Percentiles rank a stretch among this genome's conserved stretches.
phyloP scores from a whole-genome alignment of 345 rosid genomes.

The Camelina neglecta region DNA sequence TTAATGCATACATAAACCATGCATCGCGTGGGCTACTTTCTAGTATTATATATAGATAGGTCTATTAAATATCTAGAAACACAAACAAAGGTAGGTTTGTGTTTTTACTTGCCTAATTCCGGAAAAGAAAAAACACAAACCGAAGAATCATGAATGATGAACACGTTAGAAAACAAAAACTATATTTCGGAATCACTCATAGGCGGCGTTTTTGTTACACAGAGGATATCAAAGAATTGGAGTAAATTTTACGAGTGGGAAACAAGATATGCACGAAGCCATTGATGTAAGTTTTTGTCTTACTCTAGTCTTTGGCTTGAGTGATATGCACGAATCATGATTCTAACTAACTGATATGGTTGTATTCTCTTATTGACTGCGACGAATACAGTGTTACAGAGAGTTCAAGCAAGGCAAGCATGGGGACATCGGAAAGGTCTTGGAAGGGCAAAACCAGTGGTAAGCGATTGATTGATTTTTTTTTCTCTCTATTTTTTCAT shows the following conservation, averaged over 20 bases:
- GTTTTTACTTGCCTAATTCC: too few relatives aligned
- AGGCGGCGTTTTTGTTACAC: conserved; percentile 24
- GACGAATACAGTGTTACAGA: conserved; percentile 57
- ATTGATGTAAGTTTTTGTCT: conserved; percentile 58
- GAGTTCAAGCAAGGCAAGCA: conserved; percentile 67
- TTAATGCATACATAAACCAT: too few relatives aligned
- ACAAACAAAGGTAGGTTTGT: too few relatives aligned
- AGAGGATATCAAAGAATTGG: conserved; percentile 83
- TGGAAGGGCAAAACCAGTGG: conserved; percentile 87
- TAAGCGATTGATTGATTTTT: conserved; percentile 28
- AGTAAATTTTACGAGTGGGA: conserved; percentile 75
- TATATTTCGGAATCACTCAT: background rate
- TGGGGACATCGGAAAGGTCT: conserved; percentile 65
- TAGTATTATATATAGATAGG: background rate
- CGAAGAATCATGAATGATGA: too few relatives aligned
- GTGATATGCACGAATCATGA: background rate
- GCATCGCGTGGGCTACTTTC: too few relatives aligned
- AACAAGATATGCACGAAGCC: conserved; percentile 78
- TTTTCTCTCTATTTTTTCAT: background rate
- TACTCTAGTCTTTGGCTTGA: background rate
- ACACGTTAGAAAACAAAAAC: background rate
- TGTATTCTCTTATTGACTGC: conserved; percentile 2
- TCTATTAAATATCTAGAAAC: too few relatives aligned
- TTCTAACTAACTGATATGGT: background rate
- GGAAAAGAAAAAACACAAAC: too few relatives aligned